phyloP scores from a whole-genome alignment of 148 eudicot genomes.

The Suaeda aralocaspica region DNA sequence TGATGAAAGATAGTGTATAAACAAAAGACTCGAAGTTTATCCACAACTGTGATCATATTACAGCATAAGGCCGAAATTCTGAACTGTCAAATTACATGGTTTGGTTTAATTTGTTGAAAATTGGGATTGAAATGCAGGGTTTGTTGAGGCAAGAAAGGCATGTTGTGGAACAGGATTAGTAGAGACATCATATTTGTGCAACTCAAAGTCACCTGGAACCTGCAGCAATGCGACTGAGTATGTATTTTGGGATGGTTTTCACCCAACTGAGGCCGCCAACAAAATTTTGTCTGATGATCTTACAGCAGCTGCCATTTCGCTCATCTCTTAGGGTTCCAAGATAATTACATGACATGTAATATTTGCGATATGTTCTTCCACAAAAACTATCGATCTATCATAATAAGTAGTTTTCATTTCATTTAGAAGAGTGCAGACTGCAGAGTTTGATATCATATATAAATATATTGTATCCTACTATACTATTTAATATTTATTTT shows the following conservation, averaged over 20 bases:
- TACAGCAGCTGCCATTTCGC: slow-evolving; percentile 54
- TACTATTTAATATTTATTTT: neutral
- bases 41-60: neutral
- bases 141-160: slow-evolving; percentile 69
- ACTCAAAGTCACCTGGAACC: slow-evolving; percentile 62
- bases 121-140: slow-evolving; percentile 43
- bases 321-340: slow-evolving; percentile 42
- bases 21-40: neutral
- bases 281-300: slow-evolving; percentile 57
- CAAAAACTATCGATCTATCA: neutral
- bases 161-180: slow-evolving; percentile 80
- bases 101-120: neutral
- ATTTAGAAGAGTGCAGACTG: neutral
- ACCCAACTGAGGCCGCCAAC: slow-evolving; percentile 81
- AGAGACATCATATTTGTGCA: slow-evolving; percentile 71
- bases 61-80: neutral
- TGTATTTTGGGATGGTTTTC: slow-evolving; percentile 91
- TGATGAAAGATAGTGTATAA: too few relatives aligned
- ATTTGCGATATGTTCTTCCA: neutral
- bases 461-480: too few relatives aligned
- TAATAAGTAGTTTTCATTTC: neutral
- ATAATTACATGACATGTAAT: too few relatives aligned
- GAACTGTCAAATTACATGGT: neutral
- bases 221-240: slow-evolving; percentile 69
- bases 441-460: too few relatives aligned